These are phyloP conservation scores for Fusarium torreyae DNA, from an alignment of 2,329 filamentous ascomycete species.

Conservation along the genomic window DNA sequence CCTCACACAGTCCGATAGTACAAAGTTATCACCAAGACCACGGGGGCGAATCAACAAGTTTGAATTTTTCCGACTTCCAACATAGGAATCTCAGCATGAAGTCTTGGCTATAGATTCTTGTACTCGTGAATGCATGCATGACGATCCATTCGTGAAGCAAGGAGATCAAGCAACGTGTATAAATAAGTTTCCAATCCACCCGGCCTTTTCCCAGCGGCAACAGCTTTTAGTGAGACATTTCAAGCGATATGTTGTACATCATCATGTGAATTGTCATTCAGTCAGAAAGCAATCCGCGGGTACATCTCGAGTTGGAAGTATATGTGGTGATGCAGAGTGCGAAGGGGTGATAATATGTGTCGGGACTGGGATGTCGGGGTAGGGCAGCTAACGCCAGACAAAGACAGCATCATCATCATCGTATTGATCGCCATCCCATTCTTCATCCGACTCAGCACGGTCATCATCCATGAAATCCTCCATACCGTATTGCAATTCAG, in stretches of 20 bases:
- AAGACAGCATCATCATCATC: conserved; percentile 61
- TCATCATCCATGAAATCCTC: conserved; percentile 77
- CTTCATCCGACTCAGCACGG: conserved; percentile 69
- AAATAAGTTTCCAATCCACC: not conserved
- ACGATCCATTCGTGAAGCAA: not conserved
- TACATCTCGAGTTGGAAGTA: not conserved
- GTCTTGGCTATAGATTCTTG: not conserved
- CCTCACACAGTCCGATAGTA: conserved; percentile 26
- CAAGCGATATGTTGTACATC: not conserved
- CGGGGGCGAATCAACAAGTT: conserved; percentile 28
- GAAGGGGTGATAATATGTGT: not conserved
- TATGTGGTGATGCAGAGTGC: not conserved
- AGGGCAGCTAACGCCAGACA: conserved; percentile 43
- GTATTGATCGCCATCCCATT: conserved; percentile 71
- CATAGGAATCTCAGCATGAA: conserved; percentile 5
- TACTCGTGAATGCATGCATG: conserved; percentile 2
- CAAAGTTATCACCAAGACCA: conserved; percentile 16
- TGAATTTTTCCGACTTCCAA: conserved; percentile 44
- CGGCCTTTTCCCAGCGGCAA: not conserved
- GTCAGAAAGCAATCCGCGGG: not conserved
- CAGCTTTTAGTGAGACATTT: not conserved
- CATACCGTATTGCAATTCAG: conserved; percentile 78
- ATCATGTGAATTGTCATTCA: not conserved
- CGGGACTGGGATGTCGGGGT: not conserved
- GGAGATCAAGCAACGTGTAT: not conserved